A percentile compares a stretch with the other conserved stretches of the same genome.
Conservation (phyloP, 371 early-diverging fungal species). For the Apophysomyces elegans region DNA sequence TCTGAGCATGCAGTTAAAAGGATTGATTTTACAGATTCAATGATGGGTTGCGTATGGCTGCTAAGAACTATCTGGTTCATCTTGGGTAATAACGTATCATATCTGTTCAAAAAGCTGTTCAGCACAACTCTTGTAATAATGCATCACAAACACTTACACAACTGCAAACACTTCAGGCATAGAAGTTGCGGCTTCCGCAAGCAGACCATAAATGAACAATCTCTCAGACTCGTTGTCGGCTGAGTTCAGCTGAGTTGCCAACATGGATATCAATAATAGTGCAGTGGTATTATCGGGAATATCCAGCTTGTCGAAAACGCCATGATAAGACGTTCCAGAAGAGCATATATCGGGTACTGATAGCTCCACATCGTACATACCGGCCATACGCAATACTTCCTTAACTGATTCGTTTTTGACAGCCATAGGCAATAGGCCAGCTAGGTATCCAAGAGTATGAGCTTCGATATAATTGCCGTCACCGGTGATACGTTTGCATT, state of each 20-base stretch:
- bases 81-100: conserved; percentile 68
- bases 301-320: conserved; percentile 65
- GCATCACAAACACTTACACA: conserved; percentile 56
- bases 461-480: conserved; percentile 52
- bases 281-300: conserved; percentile 69
- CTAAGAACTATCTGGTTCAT: conserved; percentile 72
- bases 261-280: conserved; percentile 68
- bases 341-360: conserved; percentile 33
- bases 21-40: conserved; percentile 73
- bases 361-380: conserved; percentile 48
- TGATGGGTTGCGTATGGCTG: conserved; percentile 65
- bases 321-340: conserved; percentile 49
- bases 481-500: conserved; percentile 45
- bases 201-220: conserved; percentile 76
- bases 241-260: conserved; percentile 78
- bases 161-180: conserved; percentile 79
- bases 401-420: conserved; percentile 62
- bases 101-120: conserved; percentile 36
- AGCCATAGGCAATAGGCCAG: conserved; percentile 68
- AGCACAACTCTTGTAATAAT: background rate
- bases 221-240: conserved; percentile 84
- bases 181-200: conserved; percentile 74
- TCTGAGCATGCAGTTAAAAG: conserved; percentile 71
- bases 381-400: conserved; percentile 61
- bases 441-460: conserved; percentile 70